Percentiles rank a stretch among this genome's conserved stretches.
phyloP scores from a whole-genome alignment of 768 basidiomycete species.

The Butyriboletus loyo region DNA sequence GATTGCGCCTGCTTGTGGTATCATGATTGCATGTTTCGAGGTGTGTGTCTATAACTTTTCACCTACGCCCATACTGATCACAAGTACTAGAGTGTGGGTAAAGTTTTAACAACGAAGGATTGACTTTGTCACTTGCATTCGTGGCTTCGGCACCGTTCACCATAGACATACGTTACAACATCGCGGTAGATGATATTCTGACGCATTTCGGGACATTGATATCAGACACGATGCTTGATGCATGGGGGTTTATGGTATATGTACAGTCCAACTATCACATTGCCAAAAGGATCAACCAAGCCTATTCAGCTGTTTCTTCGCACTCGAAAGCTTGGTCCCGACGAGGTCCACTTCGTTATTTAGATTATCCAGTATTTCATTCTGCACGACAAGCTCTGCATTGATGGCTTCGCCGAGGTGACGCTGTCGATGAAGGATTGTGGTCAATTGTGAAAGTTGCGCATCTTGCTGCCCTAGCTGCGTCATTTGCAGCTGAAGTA shows the following conservation, averaged over 20 bases:
- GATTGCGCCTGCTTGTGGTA: slow-evolving; percentile 95
- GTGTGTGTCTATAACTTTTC: slow-evolving; percentile 36
- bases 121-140: slow-evolving; percentile 3
- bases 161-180: slow-evolving; percentile 31
- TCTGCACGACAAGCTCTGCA: slow-evolving; percentile 79
- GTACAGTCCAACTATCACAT: slow-evolving; percentile 6
- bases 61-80: slow-evolving; percentile 13
- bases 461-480: slow-evolving; percentile 84
- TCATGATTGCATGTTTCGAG: slow-evolving; percentile 98
- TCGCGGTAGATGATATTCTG: slow-evolving; percentile 16
- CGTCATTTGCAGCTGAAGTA: slow-evolving; percentile 74
- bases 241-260: slow-evolving; percentile 21
- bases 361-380: slow-evolving; percentile 81
- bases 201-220: slow-evolving; percentile 10
- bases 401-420: slow-evolving; percentile 85
- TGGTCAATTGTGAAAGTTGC: slow-evolving; percentile 75
- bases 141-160: slow-evolving; percentile 13
- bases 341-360: slow-evolving; percentile 73
- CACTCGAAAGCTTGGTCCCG: slow-evolving; percentile 70
- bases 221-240: not conserved
- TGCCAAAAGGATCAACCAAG: slow-evolving; percentile 46
- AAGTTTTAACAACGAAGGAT: slow-evolving; percentile 41
- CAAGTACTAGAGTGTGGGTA: slow-evolving; percentile 58
- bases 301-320: slow-evolving; percentile 81
- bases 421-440: slow-evolving; percentile 80